Percentiles rank a stretch among this genome's conserved stretches.
These are phyloP conservation scores for Phytophthora vignae DNA, from an alignment of 352 stramenopile genomes.

Conservation along the genomic window DNA sequence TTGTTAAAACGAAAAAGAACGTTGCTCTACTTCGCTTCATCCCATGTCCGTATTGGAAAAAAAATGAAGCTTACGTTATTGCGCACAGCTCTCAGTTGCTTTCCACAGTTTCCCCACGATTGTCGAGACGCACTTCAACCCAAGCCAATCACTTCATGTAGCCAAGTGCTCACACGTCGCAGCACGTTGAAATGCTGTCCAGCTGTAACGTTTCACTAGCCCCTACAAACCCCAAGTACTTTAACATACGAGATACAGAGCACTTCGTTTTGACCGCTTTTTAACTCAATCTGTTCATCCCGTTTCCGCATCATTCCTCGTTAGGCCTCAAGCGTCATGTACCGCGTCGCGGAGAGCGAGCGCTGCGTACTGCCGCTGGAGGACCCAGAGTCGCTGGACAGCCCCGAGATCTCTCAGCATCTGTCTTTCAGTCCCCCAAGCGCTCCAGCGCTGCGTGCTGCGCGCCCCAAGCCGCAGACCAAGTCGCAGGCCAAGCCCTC, in stretches of 20 bases:
- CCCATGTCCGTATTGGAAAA: not conserved
- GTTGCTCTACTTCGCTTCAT: no score
- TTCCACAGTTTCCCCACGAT: not conserved
- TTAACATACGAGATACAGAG: conserved; percentile 1
- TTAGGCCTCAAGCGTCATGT: conserved; percentile 15
- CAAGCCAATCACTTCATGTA: conserved; percentile 2
- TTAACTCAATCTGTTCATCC: not conserved
- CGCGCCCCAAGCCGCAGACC: not conserved
- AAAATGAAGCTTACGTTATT: not conserved
- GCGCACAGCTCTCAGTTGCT: not conserved
- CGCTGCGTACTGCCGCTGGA: conserved; percentile 29
- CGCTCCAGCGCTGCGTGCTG: not conserved
- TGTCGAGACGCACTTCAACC: not conserved
- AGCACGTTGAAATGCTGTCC: conserved; percentile 1
- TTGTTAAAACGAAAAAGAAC: no score
- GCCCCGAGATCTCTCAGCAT: not conserved
- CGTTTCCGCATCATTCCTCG: not conserved
- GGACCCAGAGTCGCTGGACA: not conserved
- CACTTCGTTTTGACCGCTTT: conserved; percentile 1
- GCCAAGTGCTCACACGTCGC: conserved; percentile 20
- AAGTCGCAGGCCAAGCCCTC: not conserved
- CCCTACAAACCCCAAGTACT: conserved; percentile 1
- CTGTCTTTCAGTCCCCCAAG: not conserved
- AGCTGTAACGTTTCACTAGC: conserved; percentile 17
- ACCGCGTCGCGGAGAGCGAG: conserved; percentile 23